Conservation (phyloP, 2,329 filamentous ascomycete genomes). For the Daldinia sp. region DNA sequence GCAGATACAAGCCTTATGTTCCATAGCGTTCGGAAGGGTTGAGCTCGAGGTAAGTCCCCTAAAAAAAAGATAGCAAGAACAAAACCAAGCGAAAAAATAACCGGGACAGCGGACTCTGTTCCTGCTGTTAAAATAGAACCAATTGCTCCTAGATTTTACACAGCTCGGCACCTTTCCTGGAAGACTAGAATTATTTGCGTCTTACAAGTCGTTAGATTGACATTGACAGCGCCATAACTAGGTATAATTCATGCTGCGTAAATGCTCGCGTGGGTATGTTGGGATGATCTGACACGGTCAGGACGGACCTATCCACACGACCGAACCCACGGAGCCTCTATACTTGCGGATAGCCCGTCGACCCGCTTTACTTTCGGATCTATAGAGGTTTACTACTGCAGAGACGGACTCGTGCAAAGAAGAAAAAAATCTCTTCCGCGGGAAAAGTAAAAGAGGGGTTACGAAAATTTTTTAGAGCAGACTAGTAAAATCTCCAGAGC, state of each 20-base stretch:
- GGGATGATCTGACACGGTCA: constrained; percentile 29
- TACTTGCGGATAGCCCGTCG: constrained; percentile 14
- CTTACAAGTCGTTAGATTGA: constrained; percentile 1
- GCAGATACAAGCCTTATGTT: neutral
- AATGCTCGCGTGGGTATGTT: constrained; percentile 15
- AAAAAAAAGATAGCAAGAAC: too few species aligned
- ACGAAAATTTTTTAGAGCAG: constrained; percentile 8
- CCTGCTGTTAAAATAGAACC: neutral
- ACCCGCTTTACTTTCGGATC: constrained; percentile 20
- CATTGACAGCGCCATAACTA: constrained; percentile 3
- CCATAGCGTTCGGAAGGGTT: neutral
- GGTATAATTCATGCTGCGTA: constrained; percentile 13
- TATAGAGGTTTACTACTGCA: constrained; percentile 28
- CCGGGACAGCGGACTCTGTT: constrained; percentile 7
- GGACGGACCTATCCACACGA: constrained; percentile 26
- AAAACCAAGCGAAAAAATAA: too few species aligned
- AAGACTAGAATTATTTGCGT: neutral
- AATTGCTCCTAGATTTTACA: neutral
- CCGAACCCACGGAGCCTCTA: constrained; percentile 27
- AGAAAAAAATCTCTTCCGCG: constrained; percentile 31
- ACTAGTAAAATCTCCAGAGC: constrained; percentile 9
- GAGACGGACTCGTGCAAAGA: constrained; percentile 29
- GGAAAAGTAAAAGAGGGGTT: constrained; percentile 30
- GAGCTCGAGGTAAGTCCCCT: neutral
- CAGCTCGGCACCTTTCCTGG: constrained; percentile 1